Evolutionary conservation across 2,329 filamentous ascomycete species (phyloP).

Genomic region (Zymoseptoria tritici): DNA sequence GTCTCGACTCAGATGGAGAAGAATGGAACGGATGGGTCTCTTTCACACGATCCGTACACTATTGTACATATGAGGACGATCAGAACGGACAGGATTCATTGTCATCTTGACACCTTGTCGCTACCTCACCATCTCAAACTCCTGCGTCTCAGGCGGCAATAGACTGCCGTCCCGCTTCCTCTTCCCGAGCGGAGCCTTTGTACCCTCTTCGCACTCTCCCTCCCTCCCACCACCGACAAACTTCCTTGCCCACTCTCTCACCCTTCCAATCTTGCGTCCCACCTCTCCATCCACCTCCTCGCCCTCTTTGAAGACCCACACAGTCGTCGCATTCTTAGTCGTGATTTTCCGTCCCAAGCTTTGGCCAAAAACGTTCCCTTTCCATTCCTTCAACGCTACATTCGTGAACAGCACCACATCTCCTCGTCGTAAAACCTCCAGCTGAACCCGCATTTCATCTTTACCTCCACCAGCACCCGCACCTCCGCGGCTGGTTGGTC

Average conservation of each 20-base stretch:
- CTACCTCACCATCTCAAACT: neutral
- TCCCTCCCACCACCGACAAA: slow-evolving; percentile 52
- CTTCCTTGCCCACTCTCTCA: slow-evolving; percentile 66
- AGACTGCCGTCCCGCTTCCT: slow-evolving; percentile 3
- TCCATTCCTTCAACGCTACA: slow-evolving; percentile 69
- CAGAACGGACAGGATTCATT: too few species aligned
- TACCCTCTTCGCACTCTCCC: neutral
- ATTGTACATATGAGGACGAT: neutral
- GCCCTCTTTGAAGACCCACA: slow-evolving; percentile 31
- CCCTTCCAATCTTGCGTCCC: slow-evolving; percentile 53
- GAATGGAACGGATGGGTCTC: neutral
- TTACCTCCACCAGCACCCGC: slow-evolving; percentile 6
- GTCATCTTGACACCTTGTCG: neutral
- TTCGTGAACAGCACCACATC: slow-evolving; percentile 76
- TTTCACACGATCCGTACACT: neutral
- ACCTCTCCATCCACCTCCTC: neutral
- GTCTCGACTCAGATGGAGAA: neutral
- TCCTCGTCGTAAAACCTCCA: slow-evolving; percentile 51
- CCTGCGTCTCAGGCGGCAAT: slow-evolving; percentile 1
- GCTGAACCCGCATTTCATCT: slow-evolving; percentile 33
- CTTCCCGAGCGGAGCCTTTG: neutral
- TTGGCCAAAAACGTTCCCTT: slow-evolving; percentile 73
- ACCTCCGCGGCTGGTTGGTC: neutral
- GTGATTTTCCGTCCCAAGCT: slow-evolving; percentile 67
- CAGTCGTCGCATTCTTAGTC: slow-evolving; percentile 50